phyloP scores from a whole-genome alignment of 441 rosid genomes.

The Flueggea neowawraea region DNA sequence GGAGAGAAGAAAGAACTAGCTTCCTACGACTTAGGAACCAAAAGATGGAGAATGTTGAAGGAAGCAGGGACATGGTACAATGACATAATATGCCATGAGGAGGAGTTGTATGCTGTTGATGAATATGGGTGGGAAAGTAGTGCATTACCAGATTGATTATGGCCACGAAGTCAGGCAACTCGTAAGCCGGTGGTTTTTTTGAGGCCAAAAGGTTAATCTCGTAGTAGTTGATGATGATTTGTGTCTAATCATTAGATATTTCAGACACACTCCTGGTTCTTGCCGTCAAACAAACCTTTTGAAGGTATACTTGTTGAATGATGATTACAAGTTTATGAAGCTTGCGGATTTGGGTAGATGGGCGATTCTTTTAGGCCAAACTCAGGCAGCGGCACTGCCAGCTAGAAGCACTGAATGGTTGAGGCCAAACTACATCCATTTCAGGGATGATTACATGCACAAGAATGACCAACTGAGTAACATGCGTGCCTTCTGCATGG shows the following conservation, averaged over 20 bases:
- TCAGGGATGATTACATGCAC: not conserved
- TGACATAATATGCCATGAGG: not conserved
- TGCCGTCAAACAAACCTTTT: not conserved
- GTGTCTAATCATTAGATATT: not conserved
- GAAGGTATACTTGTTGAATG: not conserved
- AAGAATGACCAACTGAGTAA: not conserved
- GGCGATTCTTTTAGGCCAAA: not conserved
- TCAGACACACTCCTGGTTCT: not conserved
- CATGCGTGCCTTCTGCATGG: not conserved
- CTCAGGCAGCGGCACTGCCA: constrained; percentile 1
- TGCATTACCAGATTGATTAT: not conserved
- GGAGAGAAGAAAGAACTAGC: not conserved
- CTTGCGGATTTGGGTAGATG: not conserved
- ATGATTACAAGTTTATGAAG: not conserved
- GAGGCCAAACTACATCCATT: not conserved
- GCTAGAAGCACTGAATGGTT: not conserved
- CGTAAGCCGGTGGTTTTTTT: not conserved
- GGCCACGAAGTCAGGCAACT: not conserved
- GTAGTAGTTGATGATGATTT: not conserved
- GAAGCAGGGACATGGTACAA: not conserved
- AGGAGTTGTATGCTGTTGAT: not conserved
- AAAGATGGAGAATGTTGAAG: not conserved
- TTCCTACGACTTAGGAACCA: not conserved
- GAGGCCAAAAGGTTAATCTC: not conserved
- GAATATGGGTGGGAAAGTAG: constrained; percentile 2